phyloP scores from a whole-genome alignment of 495 filamentous ascomycete species.

The Penicillium flavigenum region DNA sequence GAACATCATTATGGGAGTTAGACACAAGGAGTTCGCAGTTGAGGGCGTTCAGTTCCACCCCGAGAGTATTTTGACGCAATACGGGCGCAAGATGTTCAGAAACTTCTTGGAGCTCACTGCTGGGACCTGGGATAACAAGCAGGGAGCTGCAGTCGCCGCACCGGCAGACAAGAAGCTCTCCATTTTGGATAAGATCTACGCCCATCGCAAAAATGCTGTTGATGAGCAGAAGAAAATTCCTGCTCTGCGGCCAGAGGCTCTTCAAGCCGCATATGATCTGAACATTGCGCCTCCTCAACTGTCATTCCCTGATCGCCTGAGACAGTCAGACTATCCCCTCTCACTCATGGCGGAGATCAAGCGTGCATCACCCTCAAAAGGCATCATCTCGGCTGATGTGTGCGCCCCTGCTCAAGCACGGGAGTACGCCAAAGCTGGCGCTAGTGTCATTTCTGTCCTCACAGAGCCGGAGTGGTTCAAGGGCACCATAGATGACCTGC shows the following conservation, averaged over 20 bases:
- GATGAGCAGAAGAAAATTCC: slow-evolving; percentile 82
- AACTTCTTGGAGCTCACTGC: slow-evolving; percentile 87
- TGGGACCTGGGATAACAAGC: slow-evolving; percentile 82
- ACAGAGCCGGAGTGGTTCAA: slow-evolving; percentile 99
- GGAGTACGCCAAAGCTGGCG: slow-evolving; percentile 89
- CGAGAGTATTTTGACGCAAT: slow-evolving; percentile 90
- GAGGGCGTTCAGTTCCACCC: slow-evolving; percentile 98
- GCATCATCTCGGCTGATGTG: slow-evolving; percentile 81
- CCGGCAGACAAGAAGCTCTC: slow-evolving; percentile 63
- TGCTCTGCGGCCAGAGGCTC: slow-evolving; percentile 75
- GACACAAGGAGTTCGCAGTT: slow-evolving; percentile 84
- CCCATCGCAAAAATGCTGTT: slow-evolving; percentile 73
- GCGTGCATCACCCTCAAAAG: slow-evolving; percentile 93
- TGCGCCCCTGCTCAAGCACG: slow-evolving; percentile 88
- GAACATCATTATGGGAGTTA: slow-evolving; percentile 90
- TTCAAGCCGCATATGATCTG: slow-evolving; percentile 84
- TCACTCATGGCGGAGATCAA: slow-evolving; percentile 97
- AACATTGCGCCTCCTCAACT: slow-evolving; percentile 84
- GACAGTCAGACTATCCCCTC: slow-evolving; percentile 74
- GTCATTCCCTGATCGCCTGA: slow-evolving; percentile 74
- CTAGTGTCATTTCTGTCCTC: slow-evolving; percentile 94
- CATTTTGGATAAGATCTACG: slow-evolving; percentile 91
- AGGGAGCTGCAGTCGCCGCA: slow-evolving; percentile 32
- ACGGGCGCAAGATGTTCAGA: slow-evolving; percentile 83
- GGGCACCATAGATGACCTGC: slow-evolving; percentile 90